Conservation (phyloP, 1,139 yeast genomes). For the Geotrichum europaeum region DNA sequence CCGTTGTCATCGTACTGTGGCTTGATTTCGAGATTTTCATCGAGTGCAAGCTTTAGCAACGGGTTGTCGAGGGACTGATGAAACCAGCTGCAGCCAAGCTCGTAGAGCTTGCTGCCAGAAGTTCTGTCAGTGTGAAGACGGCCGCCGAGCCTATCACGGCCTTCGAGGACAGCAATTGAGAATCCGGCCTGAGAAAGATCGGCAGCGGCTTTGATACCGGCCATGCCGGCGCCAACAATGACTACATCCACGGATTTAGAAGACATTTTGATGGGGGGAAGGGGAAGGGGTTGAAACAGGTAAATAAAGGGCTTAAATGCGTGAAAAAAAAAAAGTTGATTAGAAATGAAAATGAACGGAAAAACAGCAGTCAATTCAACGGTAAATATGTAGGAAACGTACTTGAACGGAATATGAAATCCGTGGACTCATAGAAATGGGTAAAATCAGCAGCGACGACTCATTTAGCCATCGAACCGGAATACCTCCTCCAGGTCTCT, state of each 20-base stretch:
- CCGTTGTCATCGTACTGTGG: constrained; percentile 44
- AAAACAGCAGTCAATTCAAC: neutral
- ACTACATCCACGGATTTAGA: constrained; percentile 31
- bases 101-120: constrained; percentile 35
- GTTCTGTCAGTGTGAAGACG: constrained; percentile 28
- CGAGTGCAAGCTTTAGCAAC: constrained; percentile 34
- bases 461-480: constrained; percentile 28
- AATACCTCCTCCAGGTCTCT: constrained; percentile 36
- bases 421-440: neutral
- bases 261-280: neutral
- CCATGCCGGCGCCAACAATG: constrained; percentile 75
- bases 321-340: neutral
- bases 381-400: neutral
- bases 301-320: neutral
- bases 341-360: neutral
- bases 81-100: constrained; percentile 85
- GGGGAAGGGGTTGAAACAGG: neutral
- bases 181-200: constrained; percentile 44
- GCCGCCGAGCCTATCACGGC: constrained; percentile 57
- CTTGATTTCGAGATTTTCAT: constrained; percentile 24
- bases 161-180: constrained; percentile 49
- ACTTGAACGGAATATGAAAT: neutral
- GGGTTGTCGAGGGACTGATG: constrained; percentile 71
- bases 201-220: constrained; percentile 76
- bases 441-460: neutral